Percentiles rank a stretch among this genome's conserved stretches.
phyloP scores from a whole-genome alignment of 495 filamentous ascomycete genomes.

The Penicillium steckii region DNA sequence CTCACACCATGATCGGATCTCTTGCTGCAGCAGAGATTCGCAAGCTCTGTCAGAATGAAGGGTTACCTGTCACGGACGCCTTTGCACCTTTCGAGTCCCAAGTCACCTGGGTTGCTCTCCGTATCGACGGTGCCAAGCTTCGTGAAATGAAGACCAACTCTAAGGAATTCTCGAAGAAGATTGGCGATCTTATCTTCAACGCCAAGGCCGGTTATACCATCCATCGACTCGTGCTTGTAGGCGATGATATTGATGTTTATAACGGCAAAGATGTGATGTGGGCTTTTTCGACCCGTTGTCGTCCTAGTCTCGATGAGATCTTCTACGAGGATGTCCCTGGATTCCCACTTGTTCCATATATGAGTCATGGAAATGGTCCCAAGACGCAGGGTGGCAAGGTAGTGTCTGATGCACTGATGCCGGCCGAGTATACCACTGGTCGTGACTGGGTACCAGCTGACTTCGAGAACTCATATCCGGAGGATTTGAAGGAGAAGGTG shows the following conservation, averaged over 20 bases:
- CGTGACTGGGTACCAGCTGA: conserved; percentile 31
- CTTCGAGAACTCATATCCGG: conserved; percentile 35
- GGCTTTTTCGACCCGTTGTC: conserved; percentile 42
- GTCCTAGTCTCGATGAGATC: conserved; percentile 33
- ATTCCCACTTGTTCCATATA: conserved; percentile 42
- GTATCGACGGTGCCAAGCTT: conserved; percentile 33
- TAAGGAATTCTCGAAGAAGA: conserved; percentile 23
- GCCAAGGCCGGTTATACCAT: conserved; percentile 38
- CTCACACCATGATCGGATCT: conserved; percentile 39
- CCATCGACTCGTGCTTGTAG: conserved; percentile 36
- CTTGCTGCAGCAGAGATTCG: conserved; percentile 39
- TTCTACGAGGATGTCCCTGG: conserved; percentile 39
- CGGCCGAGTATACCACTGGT: conserved; percentile 34
- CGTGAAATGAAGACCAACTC: conserved; percentile 29
- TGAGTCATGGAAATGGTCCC: conserved; percentile 30
- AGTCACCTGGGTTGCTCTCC: conserved; percentile 39
- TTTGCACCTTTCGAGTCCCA: conserved; percentile 41
- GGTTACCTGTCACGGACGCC: conserved; percentile 35
- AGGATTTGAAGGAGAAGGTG: conserved; percentile 34
- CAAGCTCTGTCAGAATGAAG: conserved; percentile 32
- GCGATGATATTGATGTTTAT: conserved; percentile 42
- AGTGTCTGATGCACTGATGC: conserved; percentile 38
- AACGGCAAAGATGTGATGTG: conserved; percentile 40
- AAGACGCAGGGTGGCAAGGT: conserved; percentile 35
- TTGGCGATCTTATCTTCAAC: conserved; percentile 39